Conservation (phyloP, 2,329 filamentous ascomycete genomes). For the Cercospora sp. region DNA sequence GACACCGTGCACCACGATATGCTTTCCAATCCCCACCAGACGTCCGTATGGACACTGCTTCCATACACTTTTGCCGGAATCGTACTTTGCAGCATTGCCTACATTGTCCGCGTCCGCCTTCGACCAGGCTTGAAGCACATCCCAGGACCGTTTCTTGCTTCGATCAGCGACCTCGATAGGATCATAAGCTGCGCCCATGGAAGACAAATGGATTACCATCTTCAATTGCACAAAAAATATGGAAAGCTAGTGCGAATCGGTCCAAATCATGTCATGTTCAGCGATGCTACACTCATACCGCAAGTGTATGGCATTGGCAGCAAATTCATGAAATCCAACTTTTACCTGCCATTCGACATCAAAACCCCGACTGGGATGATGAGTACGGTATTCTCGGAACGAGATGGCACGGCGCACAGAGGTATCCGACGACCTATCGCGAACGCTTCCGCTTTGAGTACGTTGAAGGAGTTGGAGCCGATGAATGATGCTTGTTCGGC, state of each 20-base stretch:
- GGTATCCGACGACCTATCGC: slow-evolving; percentile 38
- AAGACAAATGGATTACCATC: slow-evolving; percentile 60
- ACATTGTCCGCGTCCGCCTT: slow-evolving; percentile 13
- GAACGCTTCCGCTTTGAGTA: slow-evolving; percentile 28
- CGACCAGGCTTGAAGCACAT: slow-evolving; percentile 42
- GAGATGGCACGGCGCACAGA: slow-evolving; percentile 46
- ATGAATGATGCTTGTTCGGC: slow-evolving; percentile 31
- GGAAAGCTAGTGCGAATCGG: slow-evolving; percentile 72
- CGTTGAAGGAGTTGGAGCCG: slow-evolving; percentile 30
- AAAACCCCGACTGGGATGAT: slow-evolving; percentile 23
- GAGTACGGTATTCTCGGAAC: slow-evolving; percentile 41
- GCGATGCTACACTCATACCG: slow-evolving; percentile 66
- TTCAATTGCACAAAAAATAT: slow-evolving; percentile 62
- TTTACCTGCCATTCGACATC: slow-evolving; percentile 26
- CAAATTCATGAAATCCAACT: slow-evolving; percentile 22
- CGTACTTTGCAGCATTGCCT: not conserved
- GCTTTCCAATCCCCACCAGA: not conserved
- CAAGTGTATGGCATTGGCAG: slow-evolving; percentile 57
- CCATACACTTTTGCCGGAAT: not conserved
- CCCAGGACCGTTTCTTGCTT: slow-evolving; percentile 53
- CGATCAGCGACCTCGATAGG: slow-evolving; percentile 50
- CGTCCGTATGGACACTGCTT: not conserved
- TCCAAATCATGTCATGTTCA: slow-evolving; percentile 72
- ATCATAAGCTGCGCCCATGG: slow-evolving; percentile 65
- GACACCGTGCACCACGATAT: not conserved